Evolutionary conservation across 495 filamentous ascomycete species (phyloP).

Genomic region (Penicillium subrubescens): DNA sequence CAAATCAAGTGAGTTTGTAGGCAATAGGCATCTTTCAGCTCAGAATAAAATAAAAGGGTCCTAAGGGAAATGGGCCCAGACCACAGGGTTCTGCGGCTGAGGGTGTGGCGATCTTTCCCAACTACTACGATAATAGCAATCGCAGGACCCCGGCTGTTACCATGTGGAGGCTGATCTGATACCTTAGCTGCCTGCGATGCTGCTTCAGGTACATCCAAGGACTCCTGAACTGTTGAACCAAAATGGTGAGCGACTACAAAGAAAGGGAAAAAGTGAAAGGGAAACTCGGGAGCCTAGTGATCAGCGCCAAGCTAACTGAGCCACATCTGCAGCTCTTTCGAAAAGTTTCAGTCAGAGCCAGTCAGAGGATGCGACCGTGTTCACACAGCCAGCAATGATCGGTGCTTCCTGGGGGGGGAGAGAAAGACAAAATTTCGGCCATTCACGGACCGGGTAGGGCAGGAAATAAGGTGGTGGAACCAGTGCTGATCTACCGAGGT

Average conservation of each 20-base stretch:
- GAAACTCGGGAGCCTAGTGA: constrained; percentile 9
- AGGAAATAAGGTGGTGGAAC: constrained; percentile 31
- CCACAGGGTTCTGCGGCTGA: constrained; percentile 9
- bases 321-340: constrained; percentile 1
- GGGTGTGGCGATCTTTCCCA: constrained; percentile 13
- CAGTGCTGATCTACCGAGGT: constrained; percentile 19
- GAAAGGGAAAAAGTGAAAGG: not conserved
- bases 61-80: constrained; percentile 6
- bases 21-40: constrained; percentile 20
- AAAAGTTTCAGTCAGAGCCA: not conserved
- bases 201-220: not conserved
- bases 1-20: constrained; percentile 9
- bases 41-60: constrained; percentile 11
- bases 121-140: not conserved
- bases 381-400: not conserved
- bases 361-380: not conserved
- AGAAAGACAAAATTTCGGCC: not conserved
- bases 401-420: not conserved
- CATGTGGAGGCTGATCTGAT: constrained; percentile 7
- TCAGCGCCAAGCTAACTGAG: constrained; percentile 5
- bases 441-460: not conserved
- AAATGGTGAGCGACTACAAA: not conserved
- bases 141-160: constrained; percentile 9
- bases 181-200: constrained; percentile 1
- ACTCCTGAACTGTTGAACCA: not conserved